Conservation (phyloP, 257 asterid species). For the Nyctanthes arbortristis region DNA sequence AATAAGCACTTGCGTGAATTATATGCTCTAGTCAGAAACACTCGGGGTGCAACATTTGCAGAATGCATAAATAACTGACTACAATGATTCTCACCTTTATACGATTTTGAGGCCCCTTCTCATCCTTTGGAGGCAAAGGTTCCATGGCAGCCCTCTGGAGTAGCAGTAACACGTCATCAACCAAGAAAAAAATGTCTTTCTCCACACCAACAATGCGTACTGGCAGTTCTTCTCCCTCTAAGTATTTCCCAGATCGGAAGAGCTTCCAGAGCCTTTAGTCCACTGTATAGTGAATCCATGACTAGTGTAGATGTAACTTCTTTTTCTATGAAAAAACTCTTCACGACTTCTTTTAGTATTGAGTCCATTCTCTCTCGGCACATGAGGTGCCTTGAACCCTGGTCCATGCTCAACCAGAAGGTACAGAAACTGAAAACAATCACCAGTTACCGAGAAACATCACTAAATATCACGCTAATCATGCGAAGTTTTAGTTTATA, state of each 20-base stretch:
- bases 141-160: conserved; percentile 88
- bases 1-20: not conserved
- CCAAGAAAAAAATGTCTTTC: conserved; percentile 69
- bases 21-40: not conserved
- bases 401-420: conserved; percentile 86
- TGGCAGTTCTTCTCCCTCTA: conserved; percentile 56
- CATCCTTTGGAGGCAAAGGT: conserved; percentile 93
- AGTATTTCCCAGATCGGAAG: conserved; percentile 49
- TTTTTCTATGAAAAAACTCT: conserved; percentile 84
- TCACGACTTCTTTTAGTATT: conserved; percentile 73
- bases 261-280: conserved; percentile 86
- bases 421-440: conserved; percentile 69
- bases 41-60: not conserved
- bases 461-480: not conserved
- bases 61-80: not conserved
- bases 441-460: conserved; percentile 21
- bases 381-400: conserved; percentile 56
- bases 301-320: conserved; percentile 96
- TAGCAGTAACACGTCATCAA: conserved; percentile 76
- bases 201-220: conserved; percentile 65
- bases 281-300: conserved; percentile 94
- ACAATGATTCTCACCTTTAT: conserved; percentile 58
- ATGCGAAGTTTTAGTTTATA: not conserved
- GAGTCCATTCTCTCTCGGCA: conserved; percentile 71
- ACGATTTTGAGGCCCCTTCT: conserved; percentile 94